phyloP scores from a whole-genome alignment of 768 basidiomycete species.

The Jaapia argillacea region DNA sequence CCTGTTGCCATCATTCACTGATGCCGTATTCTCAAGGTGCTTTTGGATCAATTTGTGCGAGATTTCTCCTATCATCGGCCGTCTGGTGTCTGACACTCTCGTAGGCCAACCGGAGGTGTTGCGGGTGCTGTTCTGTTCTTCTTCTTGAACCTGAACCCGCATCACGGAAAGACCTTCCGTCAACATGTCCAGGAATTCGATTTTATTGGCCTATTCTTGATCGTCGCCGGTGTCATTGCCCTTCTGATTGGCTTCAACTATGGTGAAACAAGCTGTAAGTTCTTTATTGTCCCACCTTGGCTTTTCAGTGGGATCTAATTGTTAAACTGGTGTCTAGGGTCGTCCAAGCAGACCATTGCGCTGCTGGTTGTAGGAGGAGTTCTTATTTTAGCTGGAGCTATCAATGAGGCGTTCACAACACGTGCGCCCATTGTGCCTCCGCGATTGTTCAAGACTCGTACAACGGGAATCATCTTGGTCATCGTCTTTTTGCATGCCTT shows the following conservation, averaged over 20 bases:
- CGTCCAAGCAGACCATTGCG: slow-evolving; percentile 48
- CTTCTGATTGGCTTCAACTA: slow-evolving; percentile 67
- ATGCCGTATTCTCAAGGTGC: slow-evolving; percentile 31
- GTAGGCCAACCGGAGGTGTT: slow-evolving; percentile 64
- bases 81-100: too few species aligned
- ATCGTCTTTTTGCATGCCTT: slow-evolving; percentile 53
- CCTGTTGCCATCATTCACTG: background rate
- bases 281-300: background rate
- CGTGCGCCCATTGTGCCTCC: slow-evolving; percentile 68
- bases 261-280: slow-evolving; percentile 57
- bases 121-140: slow-evolving; percentile 53
- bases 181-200: slow-evolving; percentile 63
- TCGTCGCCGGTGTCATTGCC: slow-evolving; percentile 57
- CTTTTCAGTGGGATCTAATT: too few species aligned
- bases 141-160: slow-evolving; percentile 77
- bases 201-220: slow-evolving; percentile 53
- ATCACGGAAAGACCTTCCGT: slow-evolving; percentile 42
- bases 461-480: slow-evolving; percentile 51
- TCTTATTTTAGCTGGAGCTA: slow-evolving; percentile 35
- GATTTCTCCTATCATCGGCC: too few species aligned
- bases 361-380: slow-evolving; percentile 49
- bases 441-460: slow-evolving; percentile 71
- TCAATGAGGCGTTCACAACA: slow-evolving; percentile 54
- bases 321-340: background rate
- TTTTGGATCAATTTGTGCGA: slow-evolving; percentile 69